These are phyloP conservation scores for Cetradonia linearis DNA, from an alignment of 495 filamentous ascomycete genomes.

Conservation along the genomic window DNA sequence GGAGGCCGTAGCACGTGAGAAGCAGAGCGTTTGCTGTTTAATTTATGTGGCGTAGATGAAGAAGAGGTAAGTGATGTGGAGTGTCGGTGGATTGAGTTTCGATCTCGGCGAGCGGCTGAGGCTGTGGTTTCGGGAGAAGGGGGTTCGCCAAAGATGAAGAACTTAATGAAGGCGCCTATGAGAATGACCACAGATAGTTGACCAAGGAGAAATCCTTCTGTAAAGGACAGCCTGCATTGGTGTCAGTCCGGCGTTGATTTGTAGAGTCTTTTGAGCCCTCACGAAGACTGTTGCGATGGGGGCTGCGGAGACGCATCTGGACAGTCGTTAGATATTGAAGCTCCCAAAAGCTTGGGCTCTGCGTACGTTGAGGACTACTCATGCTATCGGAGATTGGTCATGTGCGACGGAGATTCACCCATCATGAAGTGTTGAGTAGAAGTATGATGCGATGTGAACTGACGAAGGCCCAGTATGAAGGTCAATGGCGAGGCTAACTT, in stretches of 20 bases:
- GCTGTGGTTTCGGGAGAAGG: constrained; percentile 69
- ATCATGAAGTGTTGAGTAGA: not conserved
- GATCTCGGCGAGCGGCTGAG: constrained; percentile 52
- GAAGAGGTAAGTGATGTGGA: constrained; percentile 47
- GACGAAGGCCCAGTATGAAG: not conserved
- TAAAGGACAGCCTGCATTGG: constrained; percentile 63
- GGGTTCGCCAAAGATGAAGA: constrained; percentile 97
- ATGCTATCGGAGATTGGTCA: constrained; percentile 15
- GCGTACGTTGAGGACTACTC: constrained; percentile 19
- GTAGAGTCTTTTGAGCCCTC: constrained; percentile 23
- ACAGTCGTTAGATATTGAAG: not conserved
- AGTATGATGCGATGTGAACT: not conserved
- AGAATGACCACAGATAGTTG: constrained; percentile 85
- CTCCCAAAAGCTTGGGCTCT: too few species aligned
- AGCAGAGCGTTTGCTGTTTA: constrained; percentile 61
- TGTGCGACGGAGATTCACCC: not conserved
- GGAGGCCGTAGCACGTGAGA: constrained; percentile 60
- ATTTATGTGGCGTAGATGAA: constrained; percentile 19
- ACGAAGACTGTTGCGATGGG: constrained; percentile 36
- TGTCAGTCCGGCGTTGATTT: not conserved
- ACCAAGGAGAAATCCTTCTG: constrained; percentile 84
- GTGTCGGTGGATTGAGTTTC: constrained; percentile 50
- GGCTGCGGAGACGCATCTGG: constrained; percentile 21
- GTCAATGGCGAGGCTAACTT: not conserved
- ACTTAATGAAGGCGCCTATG: constrained; percentile 92